These are phyloP conservation scores for Dryadomyces quercivorus DNA, from an alignment of 2,329 filamentous ascomycete species.

Conservation along the genomic window DNA sequence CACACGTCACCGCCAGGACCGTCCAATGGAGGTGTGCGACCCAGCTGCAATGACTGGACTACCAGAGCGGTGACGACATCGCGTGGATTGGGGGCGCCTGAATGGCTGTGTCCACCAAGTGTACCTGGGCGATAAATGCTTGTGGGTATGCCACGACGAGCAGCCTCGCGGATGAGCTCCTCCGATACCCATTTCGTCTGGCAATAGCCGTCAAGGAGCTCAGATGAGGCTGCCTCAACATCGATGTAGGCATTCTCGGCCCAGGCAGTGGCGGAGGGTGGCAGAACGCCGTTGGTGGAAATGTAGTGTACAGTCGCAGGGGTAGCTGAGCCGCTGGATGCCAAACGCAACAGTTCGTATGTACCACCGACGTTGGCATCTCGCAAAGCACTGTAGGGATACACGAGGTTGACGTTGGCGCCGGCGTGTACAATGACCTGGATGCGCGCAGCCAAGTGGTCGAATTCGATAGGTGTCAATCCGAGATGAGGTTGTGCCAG, in stretches of 20 bases:
- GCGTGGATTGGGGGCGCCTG: slow-evolving; percentile 65
- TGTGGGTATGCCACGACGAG: slow-evolving; percentile 52
- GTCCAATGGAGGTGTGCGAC: slow-evolving; percentile 24
- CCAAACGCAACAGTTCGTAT: slow-evolving; percentile 59
- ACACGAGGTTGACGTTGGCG: slow-evolving; percentile 69
- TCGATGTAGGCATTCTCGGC: slow-evolving; percentile 54
- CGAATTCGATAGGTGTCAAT: slow-evolving; percentile 51
- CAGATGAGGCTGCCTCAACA: slow-evolving; percentile 50
- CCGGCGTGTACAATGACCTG: slow-evolving; percentile 68
- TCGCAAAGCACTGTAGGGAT: slow-evolving; percentile 66
- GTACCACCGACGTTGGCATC: slow-evolving; percentile 72
- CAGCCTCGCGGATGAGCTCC: slow-evolving; percentile 59
- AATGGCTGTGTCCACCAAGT: slow-evolving; percentile 64
- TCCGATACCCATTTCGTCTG: slow-evolving; percentile 77
- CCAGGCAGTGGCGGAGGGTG: slow-evolving; percentile 59
- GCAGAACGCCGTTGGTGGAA: slow-evolving; percentile 70
- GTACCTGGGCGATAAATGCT: slow-evolving; percentile 64
- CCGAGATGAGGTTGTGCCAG: slow-evolving; percentile 57
- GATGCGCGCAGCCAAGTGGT: slow-evolving; percentile 49
- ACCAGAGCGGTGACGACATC: slow-evolving; percentile 66
- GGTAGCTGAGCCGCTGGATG: slow-evolving; percentile 41
- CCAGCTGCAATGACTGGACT: slow-evolving; percentile 64
- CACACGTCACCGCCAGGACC: slow-evolving; percentile 61
- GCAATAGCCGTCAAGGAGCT: slow-evolving; percentile 61
- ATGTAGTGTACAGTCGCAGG: slow-evolving; percentile 59